Base-by-base conservation (phyloP, 768 basidiomycete species). In the Naganishia friedmannii region DNA sequence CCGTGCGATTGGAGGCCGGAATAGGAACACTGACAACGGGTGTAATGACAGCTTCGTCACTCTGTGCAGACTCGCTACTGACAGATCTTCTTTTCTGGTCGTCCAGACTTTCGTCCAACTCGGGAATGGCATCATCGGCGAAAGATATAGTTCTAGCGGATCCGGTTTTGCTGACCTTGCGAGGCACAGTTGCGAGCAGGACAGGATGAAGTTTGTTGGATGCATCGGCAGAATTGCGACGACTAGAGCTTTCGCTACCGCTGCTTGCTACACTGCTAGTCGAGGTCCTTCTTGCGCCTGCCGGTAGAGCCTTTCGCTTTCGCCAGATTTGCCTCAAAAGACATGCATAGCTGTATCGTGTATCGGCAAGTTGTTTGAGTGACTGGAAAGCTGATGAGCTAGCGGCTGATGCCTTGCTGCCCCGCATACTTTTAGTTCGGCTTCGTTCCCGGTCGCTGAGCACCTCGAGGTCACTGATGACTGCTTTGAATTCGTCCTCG, bases 401-500 rank as follows among this genome's bases (percentile, higher is more conserved):
- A 2, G 78, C 78, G 0, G 73, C 71, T 10, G 77, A 76, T 1
- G 72, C 74, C 53, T 78, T 78, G 51, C 28, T 54, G 12, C 67
- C 67, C 3, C 67, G 67, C 67, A 56, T 56, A 26, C 54, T 78
- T 68, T 73, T 75, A 13, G 76, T 77, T 42, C 77, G 68, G 39
- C 76, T 77, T 26, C 77, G 66, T 53, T 74, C 76, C 55, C 77
- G 76, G 17, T 75, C 76, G 12, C 74, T 75, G 8, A 78, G 66
- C 54, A 77, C 74, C 6, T 73, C 66, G 71, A 78, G 75, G 65
- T 80, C 79, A 19, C 73, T 65, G 56, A 80, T 73, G 45, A 80
- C 71, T 2, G 74, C 73, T 51, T 77, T 70, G 69, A 80, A 77
- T 53, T 80, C 79, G 63, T 78, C 77, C 46, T 80, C 79, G 68